Evolutionary conservation across 805 yeast genomes (phyloP), one percentile per base, ranked within the genome.

Genomic region (Schwanniomyces sp.): DNA sequence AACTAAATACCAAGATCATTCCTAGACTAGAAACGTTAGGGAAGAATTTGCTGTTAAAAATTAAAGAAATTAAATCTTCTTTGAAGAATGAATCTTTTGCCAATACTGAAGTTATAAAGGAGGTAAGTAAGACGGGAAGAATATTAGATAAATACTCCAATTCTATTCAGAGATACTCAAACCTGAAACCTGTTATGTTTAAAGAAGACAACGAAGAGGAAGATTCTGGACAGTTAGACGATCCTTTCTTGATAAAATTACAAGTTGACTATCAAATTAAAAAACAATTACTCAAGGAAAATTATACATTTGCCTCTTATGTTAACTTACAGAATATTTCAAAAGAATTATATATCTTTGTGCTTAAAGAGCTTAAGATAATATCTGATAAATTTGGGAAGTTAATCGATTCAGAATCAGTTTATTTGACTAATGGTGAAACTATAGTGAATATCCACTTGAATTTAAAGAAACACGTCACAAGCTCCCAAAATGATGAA

Each of bases 51-150:
- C 54, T 63, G 29, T 45, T 55, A 49, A 73, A 73, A 45, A 73
- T 73, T 52, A 71, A 70, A 50, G 78, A 73, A 52, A 72, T 73
- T 52, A 70, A 58, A 55, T 55, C 68, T 6, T 61, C 72, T 27
- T 58, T 73, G 50, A 69, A 64, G 46, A 72, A 73, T 53, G 77
- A 73, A 16, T 62, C 73, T 2, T 73, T 73, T 53, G 69, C 74
- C 24, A 72, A 71, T 50, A 55, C 62, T 16, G 59, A 62, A 7
- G 51, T 73, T 25, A 49, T 64, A 11, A 70, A 58, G 41, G 77
- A 73, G 62, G 78, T 86, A 47, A 76, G 76, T 45, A 81, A 79
- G 47, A 85, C 96, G 1, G 85, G 84, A 47, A 64, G 67, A 36
- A 80, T 81, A 28, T 61, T 85, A 46, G 63, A 56, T 29, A 51